Conservation (phyloP, 805 yeast species). For the Kluyveromyces aestuarii region DNA sequence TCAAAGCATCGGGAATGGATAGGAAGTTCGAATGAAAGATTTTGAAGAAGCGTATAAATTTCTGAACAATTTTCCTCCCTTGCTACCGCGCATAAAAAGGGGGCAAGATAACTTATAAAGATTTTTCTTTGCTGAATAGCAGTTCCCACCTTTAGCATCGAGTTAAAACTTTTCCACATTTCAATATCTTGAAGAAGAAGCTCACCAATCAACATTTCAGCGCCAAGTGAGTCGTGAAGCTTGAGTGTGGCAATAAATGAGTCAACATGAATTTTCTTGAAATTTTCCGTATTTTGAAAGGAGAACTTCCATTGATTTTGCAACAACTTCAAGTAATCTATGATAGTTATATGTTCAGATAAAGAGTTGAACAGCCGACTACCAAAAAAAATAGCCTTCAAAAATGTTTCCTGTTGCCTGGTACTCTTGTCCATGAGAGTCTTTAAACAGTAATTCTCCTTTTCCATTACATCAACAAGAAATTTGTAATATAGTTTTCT, state of each 20-base stretch:
- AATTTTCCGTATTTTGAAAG: slow-evolving; percentile 3
- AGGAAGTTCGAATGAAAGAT: slow-evolving; percentile 6
- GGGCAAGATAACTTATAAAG: slow-evolving; percentile 10
- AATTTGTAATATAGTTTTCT: slow-evolving; percentile 9
- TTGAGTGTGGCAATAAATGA: slow-evolving; percentile 3
- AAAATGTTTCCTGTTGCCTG: slow-evolving; percentile 5
- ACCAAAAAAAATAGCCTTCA: slow-evolving; percentile 24
- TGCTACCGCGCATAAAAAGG: slow-evolving; percentile 11
- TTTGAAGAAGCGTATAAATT: slow-evolving; percentile 8
- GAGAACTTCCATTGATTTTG: slow-evolving; percentile 14
- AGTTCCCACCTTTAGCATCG: slow-evolving; percentile 8
- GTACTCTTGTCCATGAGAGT: slow-evolving; percentile 7
- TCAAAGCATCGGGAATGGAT: slow-evolving; percentile 7
- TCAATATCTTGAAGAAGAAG: slow-evolving; percentile 9
- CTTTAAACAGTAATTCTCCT: slow-evolving; percentile 6
- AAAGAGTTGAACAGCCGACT: slow-evolving; percentile 25
- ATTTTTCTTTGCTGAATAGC: slow-evolving; percentile 12
- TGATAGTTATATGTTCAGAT: slow-evolving; percentile 10
- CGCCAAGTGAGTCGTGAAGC: slow-evolving; percentile 6
- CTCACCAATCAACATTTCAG: slow-evolving; percentile 11
- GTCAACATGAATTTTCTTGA: slow-evolving; percentile 2
- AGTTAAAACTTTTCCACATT: slow-evolving; percentile 6
- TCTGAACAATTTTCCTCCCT: slow-evolving; percentile 4
- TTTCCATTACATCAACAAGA: slow-evolving; percentile 9
- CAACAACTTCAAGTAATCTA: slow-evolving; percentile 14